phyloP scores from a whole-genome alignment of 1,284 basidiomycete genomes.

The Boletus subluridellus region DNA sequence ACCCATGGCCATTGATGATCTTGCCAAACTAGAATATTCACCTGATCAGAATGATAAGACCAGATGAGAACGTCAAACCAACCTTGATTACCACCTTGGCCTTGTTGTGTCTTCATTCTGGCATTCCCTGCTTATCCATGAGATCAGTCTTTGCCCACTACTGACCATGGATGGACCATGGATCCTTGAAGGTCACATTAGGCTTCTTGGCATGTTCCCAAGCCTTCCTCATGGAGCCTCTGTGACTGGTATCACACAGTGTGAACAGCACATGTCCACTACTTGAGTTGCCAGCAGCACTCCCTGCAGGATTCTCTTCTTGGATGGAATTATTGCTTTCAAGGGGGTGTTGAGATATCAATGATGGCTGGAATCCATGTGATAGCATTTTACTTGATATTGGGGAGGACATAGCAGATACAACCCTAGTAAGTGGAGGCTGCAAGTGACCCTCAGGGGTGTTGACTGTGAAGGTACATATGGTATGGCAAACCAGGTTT shows the following conservation, averaged over 20 bases:
- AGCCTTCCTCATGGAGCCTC: slow-evolving; percentile 31
- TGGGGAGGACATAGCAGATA: slow-evolving; percentile 11
- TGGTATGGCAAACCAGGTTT: no score
- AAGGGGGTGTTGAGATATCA: slow-evolving; percentile 45
- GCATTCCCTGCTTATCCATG: slow-evolving; percentile 38
- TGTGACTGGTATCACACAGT: slow-evolving; percentile 37
- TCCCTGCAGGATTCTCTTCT: slow-evolving; percentile 56
- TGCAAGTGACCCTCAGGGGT: slow-evolving; percentile 12
- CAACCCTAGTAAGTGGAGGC: not conserved
- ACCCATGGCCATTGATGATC: no score
- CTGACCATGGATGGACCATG: slow-evolving; percentile 22
- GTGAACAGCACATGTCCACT: slow-evolving; percentile 67
- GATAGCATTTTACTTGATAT: no score
- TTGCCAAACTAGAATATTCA: no score
- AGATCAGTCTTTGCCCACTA: slow-evolving; percentile 35
- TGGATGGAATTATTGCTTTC: slow-evolving; percentile 35
- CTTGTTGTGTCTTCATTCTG: slow-evolving; percentile 56
- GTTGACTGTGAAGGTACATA: slow-evolving; percentile 8
- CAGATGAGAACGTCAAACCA: no score
- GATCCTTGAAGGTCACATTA: slow-evolving; percentile 60
- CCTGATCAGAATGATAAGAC: no score
- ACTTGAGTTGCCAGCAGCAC: slow-evolving; percentile 78
- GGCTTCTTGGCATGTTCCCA: slow-evolving; percentile 46
- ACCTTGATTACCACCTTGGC: slow-evolving; percentile 80
- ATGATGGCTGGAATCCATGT: not conserved